A percentile compares a stretch with the other conserved stretches of the same genome.
Conservation (phyloP, 768 basidiomycete genomes). For the Sarcodon sp. region DNA sequence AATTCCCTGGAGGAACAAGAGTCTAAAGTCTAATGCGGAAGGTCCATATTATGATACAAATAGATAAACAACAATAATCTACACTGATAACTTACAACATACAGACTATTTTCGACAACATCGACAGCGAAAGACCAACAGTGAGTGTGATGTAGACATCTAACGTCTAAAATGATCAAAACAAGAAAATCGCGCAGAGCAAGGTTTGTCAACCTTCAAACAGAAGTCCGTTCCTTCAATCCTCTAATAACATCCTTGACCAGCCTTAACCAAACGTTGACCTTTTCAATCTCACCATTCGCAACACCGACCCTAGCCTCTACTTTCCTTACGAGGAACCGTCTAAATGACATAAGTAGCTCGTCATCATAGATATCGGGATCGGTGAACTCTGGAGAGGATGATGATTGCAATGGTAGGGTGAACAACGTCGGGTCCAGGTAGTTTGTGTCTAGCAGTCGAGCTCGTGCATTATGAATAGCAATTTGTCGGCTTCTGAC, state of each 20-base stretch:
- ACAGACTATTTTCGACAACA: too few species aligned
- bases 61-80: too few species aligned
- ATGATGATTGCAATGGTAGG: constrained; percentile 7
- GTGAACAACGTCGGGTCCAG: constrained; percentile 3
- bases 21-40: too few species aligned
- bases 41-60: too few species aligned
- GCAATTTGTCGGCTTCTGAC: background rate
- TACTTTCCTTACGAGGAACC: constrained; percentile 55
- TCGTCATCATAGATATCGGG: constrained; percentile 57
- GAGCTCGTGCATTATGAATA: background rate
- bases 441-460: background rate
- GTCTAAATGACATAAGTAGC: constrained; percentile 32
- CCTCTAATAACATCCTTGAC: constrained; percentile 52
- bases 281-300: constrained; percentile 51
- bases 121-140: too few species aligned
- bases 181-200: too few species aligned
- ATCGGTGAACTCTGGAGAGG: constrained; percentile 20
- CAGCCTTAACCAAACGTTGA: constrained; percentile 45
- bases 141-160: too few species aligned
- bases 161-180: too few species aligned
- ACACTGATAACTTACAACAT: too few species aligned
- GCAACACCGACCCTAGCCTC: constrained; percentile 41
- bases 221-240: background rate
- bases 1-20: too few species aligned
- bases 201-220: too few species aligned